A percentile compares a stretch with the other conserved stretches of the same genome.
Evolutionary conservation across 441 rosid genomes (phyloP).

Genomic region (Breynia disticha): DNA sequence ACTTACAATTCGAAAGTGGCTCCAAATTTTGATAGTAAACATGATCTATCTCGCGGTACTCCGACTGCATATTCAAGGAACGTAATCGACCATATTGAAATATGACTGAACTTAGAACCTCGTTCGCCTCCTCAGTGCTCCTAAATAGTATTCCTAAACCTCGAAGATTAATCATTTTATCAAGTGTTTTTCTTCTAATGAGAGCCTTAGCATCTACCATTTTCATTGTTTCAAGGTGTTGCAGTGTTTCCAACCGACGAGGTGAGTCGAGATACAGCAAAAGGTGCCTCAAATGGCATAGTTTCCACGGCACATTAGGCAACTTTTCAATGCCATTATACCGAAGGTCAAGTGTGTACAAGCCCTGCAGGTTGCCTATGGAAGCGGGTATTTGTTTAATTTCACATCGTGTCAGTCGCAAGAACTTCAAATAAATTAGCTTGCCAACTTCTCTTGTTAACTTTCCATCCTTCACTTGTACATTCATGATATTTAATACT

Average conservation of each 20-base stretch:
- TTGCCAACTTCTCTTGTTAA: too few species aligned
- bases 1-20: conserved; percentile 4
- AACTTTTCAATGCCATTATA: too few species aligned
- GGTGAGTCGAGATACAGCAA: not conserved
- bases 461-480: too few species aligned
- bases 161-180: conserved; percentile 2
- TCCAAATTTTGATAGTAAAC: conserved; percentile 1
- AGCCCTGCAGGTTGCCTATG: too few species aligned
- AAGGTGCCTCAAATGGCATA: not conserved
- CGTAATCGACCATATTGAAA: not conserved
- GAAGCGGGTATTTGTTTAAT: too few species aligned
- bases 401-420: too few species aligned
- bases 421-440: too few species aligned
- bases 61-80: not conserved
- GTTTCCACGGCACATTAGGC: too few species aligned
- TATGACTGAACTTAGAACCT: not conserved
- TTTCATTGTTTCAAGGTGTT: conserved; percentile 9
- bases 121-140: not conserved
- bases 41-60: too few species aligned
- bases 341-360: too few species aligned
- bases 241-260: not conserved
- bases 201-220: not conserved
- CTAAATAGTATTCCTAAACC: not conserved
- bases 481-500: too few species aligned
- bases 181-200: not conserved